A percentile compares a stretch with the other conserved stretches of the same genome.
phyloP scores from a whole-genome alignment of 2,329 filamentous ascomycete species.

The Aureobasidium namibiae region DNA sequence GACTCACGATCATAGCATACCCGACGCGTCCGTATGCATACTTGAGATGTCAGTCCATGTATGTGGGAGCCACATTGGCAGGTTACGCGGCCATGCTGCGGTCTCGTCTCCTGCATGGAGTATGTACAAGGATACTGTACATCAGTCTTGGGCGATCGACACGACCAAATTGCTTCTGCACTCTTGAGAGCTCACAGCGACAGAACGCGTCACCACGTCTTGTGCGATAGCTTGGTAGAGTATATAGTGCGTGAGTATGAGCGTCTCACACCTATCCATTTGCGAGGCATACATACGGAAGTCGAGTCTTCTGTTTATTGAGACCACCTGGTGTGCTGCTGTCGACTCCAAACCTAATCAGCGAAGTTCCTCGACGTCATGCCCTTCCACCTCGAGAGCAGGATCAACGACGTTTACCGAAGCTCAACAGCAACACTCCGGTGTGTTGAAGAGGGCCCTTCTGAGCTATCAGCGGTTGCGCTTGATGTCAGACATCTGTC shows the following conservation, averaged over 20 bases:
- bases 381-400: not conserved
- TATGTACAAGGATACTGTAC: not conserved
- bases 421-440: not conserved
- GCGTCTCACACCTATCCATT: not conserved
- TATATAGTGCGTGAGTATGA: not conserved
- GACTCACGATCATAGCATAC: not conserved
- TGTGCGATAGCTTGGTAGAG: not conserved
- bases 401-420: not conserved
- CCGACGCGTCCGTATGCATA: not conserved
- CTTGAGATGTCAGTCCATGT: not conserved
- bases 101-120: not conserved
- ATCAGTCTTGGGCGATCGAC: conserved; percentile 2
- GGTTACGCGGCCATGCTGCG: conserved; percentile 1
- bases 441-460: not conserved
- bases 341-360: not conserved
- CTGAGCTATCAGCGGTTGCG: not conserved
- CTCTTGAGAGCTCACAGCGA: not conserved
- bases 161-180: not conserved
- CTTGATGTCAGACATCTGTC: not conserved
- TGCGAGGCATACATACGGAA: too few species aligned
- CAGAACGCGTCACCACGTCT: not conserved
- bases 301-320: not conserved
- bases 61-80: not conserved
- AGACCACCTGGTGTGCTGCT: too few species aligned
- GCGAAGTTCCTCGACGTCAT: not conserved